Evolutionary conservation across 1,284 basidiomycete genomes (phyloP).

Genomic region (Trametes versicolor): DNA sequence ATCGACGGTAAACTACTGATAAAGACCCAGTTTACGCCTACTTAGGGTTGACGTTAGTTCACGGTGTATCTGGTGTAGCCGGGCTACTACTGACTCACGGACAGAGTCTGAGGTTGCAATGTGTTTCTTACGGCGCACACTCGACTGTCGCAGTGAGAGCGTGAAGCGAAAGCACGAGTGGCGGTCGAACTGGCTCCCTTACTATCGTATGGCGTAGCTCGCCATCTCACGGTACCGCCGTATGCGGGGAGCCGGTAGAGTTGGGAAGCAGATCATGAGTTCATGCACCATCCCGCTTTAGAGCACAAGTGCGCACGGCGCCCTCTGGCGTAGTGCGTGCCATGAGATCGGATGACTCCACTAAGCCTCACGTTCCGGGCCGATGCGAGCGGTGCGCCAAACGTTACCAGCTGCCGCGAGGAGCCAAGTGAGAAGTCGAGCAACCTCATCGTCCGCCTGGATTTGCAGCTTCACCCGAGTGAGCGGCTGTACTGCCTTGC

Average conservation of each 20-base stretch:
- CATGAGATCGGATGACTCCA: neutral
- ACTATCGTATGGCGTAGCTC: neutral
- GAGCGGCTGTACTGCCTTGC: too few relatives aligned
- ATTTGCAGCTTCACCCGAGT: too few relatives aligned
- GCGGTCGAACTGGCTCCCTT: neutral
- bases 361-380: neutral
- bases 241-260: slow-evolving; percentile 14
- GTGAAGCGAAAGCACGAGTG: neutral
- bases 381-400: too few relatives aligned
- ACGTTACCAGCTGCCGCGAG: too few relatives aligned
- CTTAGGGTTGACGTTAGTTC: too few relatives aligned
- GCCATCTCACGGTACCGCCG: neutral
- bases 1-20: too few relatives aligned
- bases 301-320: neutral
- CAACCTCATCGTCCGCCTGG: too few relatives aligned
- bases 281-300: neutral
- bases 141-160: neutral
- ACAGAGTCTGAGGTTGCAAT: too few relatives aligned
- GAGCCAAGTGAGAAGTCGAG: too few relatives aligned
- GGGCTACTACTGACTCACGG: too few relatives aligned
- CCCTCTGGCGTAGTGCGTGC: neutral
- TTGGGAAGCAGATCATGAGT: slow-evolving; percentile 12
- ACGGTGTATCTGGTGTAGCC: too few relatives aligned
- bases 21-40: too few relatives aligned
- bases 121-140: neutral